These are phyloP conservation scores for Fusarium sp. DNA, from an alignment of 2,329 filamentous ascomycete genomes.

Conservation along the genomic window DNA sequence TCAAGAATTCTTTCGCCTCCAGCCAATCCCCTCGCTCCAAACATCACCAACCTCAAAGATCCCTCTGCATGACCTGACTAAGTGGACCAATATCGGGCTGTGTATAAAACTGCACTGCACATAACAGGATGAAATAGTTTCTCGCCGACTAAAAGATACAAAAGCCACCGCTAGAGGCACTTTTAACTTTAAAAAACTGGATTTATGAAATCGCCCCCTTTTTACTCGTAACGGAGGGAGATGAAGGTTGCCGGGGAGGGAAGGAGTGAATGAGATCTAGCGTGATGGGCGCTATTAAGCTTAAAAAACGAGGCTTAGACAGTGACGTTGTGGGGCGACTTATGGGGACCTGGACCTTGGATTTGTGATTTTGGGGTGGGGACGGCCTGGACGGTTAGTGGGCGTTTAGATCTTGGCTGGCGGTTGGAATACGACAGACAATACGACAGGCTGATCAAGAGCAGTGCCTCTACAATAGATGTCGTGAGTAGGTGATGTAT, in stretches of 20 bases:
- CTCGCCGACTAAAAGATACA: neutral
- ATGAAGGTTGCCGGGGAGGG: neutral
- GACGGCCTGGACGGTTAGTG: neutral
- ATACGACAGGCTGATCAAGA: neutral
- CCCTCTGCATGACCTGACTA: neutral
- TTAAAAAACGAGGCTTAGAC: constrained; percentile 32
- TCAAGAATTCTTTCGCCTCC: neutral
- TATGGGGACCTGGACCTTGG: neutral
- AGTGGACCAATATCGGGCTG: neutral
- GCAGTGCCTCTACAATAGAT: neutral
- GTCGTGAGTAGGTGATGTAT: neutral
- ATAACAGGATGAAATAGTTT: neutral
- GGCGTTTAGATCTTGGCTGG: neutral
- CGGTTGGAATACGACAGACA: neutral
- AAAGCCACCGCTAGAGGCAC: neutral
- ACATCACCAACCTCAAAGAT: neutral
- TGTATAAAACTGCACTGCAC: neutral
- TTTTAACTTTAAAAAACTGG: neutral
- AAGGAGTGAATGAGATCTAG: constrained; percentile 14
- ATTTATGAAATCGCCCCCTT: constrained; percentile 9
- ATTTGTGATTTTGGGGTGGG: neutral
- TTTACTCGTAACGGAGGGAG: neutral
- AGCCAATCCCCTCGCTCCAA: neutral
- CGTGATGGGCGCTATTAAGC: constrained; percentile 24
- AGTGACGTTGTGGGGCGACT: constrained; percentile 9